Evolutionary conservation across 2,329 filamentous ascomycete species (phyloP), one percentile per base, ranked within the genome.

Genomic region (Stagonosporopsis vannaccii): DNA sequence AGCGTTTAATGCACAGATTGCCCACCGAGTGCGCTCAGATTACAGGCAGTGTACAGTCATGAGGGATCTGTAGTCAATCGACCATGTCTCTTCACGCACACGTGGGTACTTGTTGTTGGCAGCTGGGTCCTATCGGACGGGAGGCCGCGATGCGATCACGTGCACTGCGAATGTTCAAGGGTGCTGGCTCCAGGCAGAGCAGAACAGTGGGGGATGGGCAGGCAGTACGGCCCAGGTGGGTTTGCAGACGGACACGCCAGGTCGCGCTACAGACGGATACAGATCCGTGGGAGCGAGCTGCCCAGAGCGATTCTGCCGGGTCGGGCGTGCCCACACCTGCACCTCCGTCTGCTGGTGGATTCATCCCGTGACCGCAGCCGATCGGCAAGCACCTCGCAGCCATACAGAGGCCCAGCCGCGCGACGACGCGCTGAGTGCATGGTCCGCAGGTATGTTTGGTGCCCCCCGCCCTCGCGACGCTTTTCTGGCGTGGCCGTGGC

Each of bases 351-450:
- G 33, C 42, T 47, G 52, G 52, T 50, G 45, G 52, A 51, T 47
- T 56, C 46, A 41, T 36, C 53, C 36, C 53, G 53, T 56, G 47
- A 51, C 53, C 35, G 37, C 8, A 33, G 23, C 67, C 65, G 70
- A 74, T 75, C 74, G 72, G 72, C 71, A 72, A 56, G 61, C 71
- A n/a, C 67, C 65, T 72, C 70, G 64, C 68, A 72, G 72, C 72
- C 68, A 67, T 51, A 46, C 52, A 46, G 35, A 36, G 70, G 70
- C 64, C 72, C 70, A 72, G 71, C 64, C 69, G 64, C 65, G 66
- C 69, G 70, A 73, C 70, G 70, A 74, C 73, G 73, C 73, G 73
- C 72, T 71, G 69, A 69, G 72, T 75, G 72, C 71, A 71, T 70
- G 66, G 62, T 63, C 54, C 58, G 15, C 65, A 71, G 73, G 75